Base-by-base conservation (phyloP, 2,329 filamentous ascomycete species). In the Colletotrichum sp. region DNA sequence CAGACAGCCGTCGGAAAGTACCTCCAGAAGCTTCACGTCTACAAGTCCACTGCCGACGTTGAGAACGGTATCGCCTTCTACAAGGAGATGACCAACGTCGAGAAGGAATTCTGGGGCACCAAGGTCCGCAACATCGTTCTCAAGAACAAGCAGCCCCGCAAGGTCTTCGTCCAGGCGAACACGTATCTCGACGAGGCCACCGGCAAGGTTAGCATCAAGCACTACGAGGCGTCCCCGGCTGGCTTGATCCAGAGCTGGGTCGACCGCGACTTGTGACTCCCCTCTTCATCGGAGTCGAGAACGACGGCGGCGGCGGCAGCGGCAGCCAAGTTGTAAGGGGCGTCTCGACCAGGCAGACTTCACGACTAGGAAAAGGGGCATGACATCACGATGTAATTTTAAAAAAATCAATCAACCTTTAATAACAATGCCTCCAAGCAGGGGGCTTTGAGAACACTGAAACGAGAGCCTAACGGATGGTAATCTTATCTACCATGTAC, bases 161-260 rank as follows among this genome's bases (percentile, higher is more conserved):
- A 96, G 88, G 94, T 98, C 60, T 98, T 98, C 87, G 95, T 98
- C 70, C 96, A 98, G 87, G 95, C 95, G 76, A 99, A 98, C 85
- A 98, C 96, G 1, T 90, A 93, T 72, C 82, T 97, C 55, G 92
- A 94, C 77, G 90, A 92, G 83, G 86, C 90, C 15, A 91, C 90
- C 1, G 95, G 94, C 73, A 91, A 93, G 83, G 95, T 98, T 34
- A 90, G 89, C 16, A 85, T 98, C 84, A 95, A 93, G 87, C 95
- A 98, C 86, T 98, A 98, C 85, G 95, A 98, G 79, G 90, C 96
- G 1, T 95, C 92, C 8, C 87, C 93, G 8, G 91, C 94, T 84
- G 96, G 96, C 8, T 93, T 99, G 88, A 93, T 98, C 77, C 90
- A 95, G 88, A 97, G 95, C 85, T 98, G 92, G 89, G 94, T 89